Percentiles rank a stretch among this genome's conserved stretches.
These are phyloP conservation scores for Penicillium italicum DNA, from an alignment of 2,329 filamentous ascomycete species.

Conservation along the genomic window DNA sequence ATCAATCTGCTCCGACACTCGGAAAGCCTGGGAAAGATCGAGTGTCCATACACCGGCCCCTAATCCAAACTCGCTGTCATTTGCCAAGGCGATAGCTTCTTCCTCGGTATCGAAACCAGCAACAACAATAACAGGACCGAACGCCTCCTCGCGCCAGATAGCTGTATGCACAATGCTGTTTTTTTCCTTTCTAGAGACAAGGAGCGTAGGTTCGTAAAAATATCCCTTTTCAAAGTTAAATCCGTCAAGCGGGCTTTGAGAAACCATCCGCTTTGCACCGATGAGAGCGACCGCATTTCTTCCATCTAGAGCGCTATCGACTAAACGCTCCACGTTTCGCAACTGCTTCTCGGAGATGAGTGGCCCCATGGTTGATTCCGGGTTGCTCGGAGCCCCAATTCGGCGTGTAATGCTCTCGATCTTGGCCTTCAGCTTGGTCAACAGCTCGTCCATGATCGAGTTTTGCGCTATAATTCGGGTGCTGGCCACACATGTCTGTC, in stretches of 20 bases:
- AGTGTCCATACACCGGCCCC: conserved; percentile 52
- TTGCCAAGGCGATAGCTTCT: conserved; percentile 48
- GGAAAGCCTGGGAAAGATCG: conserved; percentile 48
- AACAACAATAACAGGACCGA: conserved; percentile 52
- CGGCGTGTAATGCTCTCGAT: conserved; percentile 45
- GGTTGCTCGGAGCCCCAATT: conserved; percentile 16
- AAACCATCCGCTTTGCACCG: conserved; percentile 14
- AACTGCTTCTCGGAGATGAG: conserved; percentile 17
- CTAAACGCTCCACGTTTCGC: conserved; percentile 10
- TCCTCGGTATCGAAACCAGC: conserved; percentile 48
- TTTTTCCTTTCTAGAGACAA: conserved; percentile 1
- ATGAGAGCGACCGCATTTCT: background rate
- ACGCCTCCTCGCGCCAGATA: conserved; percentile 45
- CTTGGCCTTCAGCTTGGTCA: conserved; percentile 41
- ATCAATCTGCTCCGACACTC: conserved; percentile 47
- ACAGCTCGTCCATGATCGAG: conserved; percentile 38
- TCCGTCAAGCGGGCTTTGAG: conserved; percentile 13
- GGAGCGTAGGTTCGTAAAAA: conserved; percentile 19
- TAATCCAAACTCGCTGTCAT: conserved; percentile 50
- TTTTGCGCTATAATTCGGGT: conserved; percentile 53
- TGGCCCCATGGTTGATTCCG: conserved; percentile 19
- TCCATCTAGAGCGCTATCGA: conserved; percentile 2
- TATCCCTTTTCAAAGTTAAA: conserved; percentile 17
- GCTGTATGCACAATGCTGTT: conserved; percentile 23
- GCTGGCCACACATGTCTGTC: conserved; percentile 56